Percentiles rank a stretch among this genome's conserved stretches.
Conservation (phyloP, 345 rosid genomes). For the Hibiscus syriacus region DNA sequence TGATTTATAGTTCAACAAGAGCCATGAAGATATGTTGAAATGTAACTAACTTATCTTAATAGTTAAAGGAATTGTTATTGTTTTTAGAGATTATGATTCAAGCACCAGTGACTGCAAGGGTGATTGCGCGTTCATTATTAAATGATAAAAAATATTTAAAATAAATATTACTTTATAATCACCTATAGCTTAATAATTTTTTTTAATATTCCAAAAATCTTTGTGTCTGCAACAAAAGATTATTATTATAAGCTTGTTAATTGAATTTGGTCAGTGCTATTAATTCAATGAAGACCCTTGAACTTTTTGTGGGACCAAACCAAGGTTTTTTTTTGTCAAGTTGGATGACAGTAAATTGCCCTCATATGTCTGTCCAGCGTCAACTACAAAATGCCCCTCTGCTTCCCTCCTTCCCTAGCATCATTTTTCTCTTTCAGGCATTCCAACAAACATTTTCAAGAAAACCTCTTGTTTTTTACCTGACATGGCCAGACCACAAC, state of each 20-base stretch:
- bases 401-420: slow-evolving; percentile 23
- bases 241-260: slow-evolving; percentile 29
- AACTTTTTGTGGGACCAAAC: slow-evolving; percentile 40
- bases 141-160: too few relatives aligned
- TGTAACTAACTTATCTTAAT: too few relatives aligned
- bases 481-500: slow-evolving; percentile 86
- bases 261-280: slow-evolving; percentile 20
- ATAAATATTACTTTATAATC: too few relatives aligned
- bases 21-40: slow-evolving; percentile 66
- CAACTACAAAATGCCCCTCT: slow-evolving; percentile 52
- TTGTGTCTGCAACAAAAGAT: slow-evolving; percentile 1
- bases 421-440: slow-evolving; percentile 9
- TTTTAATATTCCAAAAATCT: too few relatives aligned
- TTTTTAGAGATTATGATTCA: too few relatives aligned
- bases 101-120: too few relatives aligned
- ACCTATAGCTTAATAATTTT: too few relatives aligned
- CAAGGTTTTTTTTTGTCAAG: slow-evolving; percentile 27
- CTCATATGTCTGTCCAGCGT: slow-evolving; percentile 7
- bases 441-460: slow-evolving; percentile 31
- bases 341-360: slow-evolving; percentile 59
- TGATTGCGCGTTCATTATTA: too few relatives aligned
- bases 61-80: too few relatives aligned
- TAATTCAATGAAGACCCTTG: slow-evolving; percentile 15
- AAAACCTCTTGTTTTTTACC: slow-evolving; percentile 10
- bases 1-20: neutral